phyloP scores from a whole-genome alignment of 2,329 filamentous ascomycete species.

The Chaetomium globosum region DNA sequence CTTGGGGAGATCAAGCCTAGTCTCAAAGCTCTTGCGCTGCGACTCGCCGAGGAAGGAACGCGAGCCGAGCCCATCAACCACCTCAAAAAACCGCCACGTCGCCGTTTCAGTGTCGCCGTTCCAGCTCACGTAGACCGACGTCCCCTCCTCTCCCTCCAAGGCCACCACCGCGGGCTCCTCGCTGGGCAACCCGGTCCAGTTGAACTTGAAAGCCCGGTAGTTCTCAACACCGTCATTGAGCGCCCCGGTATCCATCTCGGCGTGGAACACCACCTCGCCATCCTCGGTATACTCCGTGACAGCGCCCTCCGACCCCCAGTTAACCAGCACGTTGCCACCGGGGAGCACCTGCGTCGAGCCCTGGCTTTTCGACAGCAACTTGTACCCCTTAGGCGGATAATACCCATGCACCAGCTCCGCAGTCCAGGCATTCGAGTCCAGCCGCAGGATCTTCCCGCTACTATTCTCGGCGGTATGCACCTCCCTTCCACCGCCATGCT shows the following conservation, averaged over 20 bases:
- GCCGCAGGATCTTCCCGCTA: conserved; percentile 51
- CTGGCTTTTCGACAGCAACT: conserved; percentile 38
- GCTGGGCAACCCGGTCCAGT: conserved; percentile 54
- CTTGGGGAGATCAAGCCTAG: conserved; percentile 27
- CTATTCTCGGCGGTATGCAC: conserved; percentile 39
- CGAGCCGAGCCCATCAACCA: conserved; percentile 26
- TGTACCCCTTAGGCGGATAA: conserved; percentile 44
- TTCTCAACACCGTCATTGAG: conserved; percentile 46
- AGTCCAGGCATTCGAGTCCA: conserved; percentile 49
- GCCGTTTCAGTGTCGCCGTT: conserved; percentile 49
- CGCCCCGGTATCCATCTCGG: conserved; percentile 48
- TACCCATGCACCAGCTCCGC: conserved; percentile 52
- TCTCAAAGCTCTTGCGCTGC: conserved; percentile 33
- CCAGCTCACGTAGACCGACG: conserved; percentile 47
- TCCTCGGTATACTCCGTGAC: conserved; percentile 52
- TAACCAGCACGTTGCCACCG: conserved; percentile 57
- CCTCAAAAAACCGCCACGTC: conserved; percentile 34
- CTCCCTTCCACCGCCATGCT: conserved; percentile 39
- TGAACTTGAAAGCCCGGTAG: conserved; percentile 58
- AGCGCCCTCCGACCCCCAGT: conserved; percentile 56
- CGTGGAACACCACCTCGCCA: conserved; percentile 57
- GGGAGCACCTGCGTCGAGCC: conserved; percentile 57
- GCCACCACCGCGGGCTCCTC: conserved; percentile 43
- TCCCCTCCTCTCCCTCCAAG: conserved; percentile 32
- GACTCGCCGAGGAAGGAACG: conserved; percentile 30